Conservation (phyloP, 441 rosid species). For the Biscutella auriculata region DNA sequence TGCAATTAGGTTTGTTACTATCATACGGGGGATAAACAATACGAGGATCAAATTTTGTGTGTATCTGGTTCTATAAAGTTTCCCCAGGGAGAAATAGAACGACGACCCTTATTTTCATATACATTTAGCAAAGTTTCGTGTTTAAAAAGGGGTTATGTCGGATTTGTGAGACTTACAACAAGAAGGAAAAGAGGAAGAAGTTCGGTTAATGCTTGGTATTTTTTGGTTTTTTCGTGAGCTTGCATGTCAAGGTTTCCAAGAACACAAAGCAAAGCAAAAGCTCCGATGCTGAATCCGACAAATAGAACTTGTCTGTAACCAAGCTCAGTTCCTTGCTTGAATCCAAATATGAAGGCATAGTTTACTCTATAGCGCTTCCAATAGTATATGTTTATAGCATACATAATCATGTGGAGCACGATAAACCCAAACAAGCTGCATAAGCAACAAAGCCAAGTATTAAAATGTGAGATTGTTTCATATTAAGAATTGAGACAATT, state of each 20-base stretch:
- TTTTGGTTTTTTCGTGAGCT: slow-evolving; percentile 18
- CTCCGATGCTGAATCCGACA: slow-evolving; percentile 15
- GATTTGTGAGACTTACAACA: slow-evolving; percentile 10
- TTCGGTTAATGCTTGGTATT: slow-evolving; percentile 23
- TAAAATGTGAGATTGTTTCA: too few species aligned
- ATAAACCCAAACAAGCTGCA: slow-evolving; percentile 31
- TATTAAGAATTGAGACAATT: too few species aligned
- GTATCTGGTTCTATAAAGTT: too few species aligned
- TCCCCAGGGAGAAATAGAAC: too few species aligned
- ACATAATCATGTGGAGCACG: slow-evolving; percentile 30
- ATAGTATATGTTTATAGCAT: slow-evolving; percentile 26
- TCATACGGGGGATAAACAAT: too few species aligned
- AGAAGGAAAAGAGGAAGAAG: slow-evolving; percentile 30
- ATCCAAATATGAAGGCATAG: slow-evolving; percentile 28
- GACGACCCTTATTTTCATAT: too few species aligned
- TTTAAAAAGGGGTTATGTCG: too few species aligned
- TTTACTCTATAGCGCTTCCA: slow-evolving; percentile 34
- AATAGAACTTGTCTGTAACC: slow-evolving; percentile 22
- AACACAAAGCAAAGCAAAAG: slow-evolving; percentile 9
- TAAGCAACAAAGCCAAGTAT: not conserved
- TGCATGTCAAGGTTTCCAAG: slow-evolving; percentile 27
- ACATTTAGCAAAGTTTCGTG: too few species aligned
- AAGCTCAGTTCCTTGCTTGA: slow-evolving; percentile 27
- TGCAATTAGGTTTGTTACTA: too few species aligned
- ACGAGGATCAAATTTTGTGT: too few species aligned